Evolutionary conservation across 768 basidiomycete species (phyloP).

Genomic region (Phylloporus sp.): DNA sequence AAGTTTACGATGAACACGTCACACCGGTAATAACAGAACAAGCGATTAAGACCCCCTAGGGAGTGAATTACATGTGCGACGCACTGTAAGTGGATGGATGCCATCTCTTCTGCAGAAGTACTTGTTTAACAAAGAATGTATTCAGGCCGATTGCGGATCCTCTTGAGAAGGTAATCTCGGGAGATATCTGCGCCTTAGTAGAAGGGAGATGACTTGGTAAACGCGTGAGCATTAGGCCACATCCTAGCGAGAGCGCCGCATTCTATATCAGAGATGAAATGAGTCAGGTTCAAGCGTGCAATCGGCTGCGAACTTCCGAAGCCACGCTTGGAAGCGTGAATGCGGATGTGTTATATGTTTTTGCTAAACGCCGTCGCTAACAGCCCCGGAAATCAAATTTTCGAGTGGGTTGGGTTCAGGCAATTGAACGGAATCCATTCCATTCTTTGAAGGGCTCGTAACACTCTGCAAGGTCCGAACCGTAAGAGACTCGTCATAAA

Average conservation of each 20-base stretch:
- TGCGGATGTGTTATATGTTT: constrained; percentile 1
- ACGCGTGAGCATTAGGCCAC: constrained; percentile 4
- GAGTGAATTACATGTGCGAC: constrained; percentile 5
- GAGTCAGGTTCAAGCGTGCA: constrained; percentile 15
- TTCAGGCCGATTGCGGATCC: constrained; percentile 15
- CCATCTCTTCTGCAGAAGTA: constrained; percentile 4
- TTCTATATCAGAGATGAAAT: constrained; percentile 14
- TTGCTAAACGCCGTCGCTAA: constrained; percentile 19
- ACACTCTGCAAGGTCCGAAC: too few species aligned
- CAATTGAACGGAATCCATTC: constrained; percentile 7
- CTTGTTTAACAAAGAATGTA: constrained; percentile 6
- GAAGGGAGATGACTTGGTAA: constrained; percentile 4
- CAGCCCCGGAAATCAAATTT: not conserved
- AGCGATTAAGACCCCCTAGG: not conserved
- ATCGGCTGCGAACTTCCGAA: constrained; percentile 13
- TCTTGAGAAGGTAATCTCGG: constrained; percentile 18
- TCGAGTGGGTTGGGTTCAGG: constrained; percentile 5
- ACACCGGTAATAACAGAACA: constrained; percentile 17
- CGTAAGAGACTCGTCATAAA: too few species aligned
- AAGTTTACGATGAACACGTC: constrained; percentile 7
- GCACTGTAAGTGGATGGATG: constrained; percentile 3
- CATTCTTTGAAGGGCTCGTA: too few species aligned
- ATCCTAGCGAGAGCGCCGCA: not conserved
- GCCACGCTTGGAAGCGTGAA: constrained; percentile 7
- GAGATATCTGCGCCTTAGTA: constrained; percentile 1